Evolutionary conservation across 768 basidiomycete genomes (phyloP).

Genomic region (Boletus barrowsii): DNA sequence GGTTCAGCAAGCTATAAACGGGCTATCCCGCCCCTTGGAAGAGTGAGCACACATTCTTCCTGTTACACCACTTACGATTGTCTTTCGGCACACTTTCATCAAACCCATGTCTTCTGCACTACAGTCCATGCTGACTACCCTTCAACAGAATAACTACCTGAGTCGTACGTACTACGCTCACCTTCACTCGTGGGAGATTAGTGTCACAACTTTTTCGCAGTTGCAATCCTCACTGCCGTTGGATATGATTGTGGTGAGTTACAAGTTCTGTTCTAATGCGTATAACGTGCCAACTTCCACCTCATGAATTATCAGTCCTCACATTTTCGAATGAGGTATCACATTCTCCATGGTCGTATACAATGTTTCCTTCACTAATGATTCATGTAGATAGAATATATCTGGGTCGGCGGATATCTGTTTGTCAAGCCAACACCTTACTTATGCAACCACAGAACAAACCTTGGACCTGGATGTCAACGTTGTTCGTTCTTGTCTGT

Average conservation of each 20-base stretch:
- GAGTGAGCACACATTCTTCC: too few relatives aligned
- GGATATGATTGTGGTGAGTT: conserved; percentile 11
- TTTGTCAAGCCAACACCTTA: neutral
- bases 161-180: neutral
- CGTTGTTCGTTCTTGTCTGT: conserved; percentile 8
- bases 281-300: neutral
- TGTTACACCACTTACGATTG: too few relatives aligned
- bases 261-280: neutral
- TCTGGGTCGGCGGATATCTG: conserved; percentile 3
- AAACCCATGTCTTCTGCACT: too few relatives aligned
- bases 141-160: too few relatives aligned
- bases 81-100: too few relatives aligned
- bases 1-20: too few relatives aligned
- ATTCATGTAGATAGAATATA: conserved; percentile 3
- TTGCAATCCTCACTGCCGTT: neutral
- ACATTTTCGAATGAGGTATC: conserved; percentile 9
- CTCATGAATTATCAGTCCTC: neutral
- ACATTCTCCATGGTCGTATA: neutral
- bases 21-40: too few relatives aligned
- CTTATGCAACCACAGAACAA: conserved; percentile 1
- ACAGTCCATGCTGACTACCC: too few relatives aligned
- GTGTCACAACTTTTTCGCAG: neutral
- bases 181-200: neutral
- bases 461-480: conserved; percentile 9
- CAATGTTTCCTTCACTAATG: neutral